Base-by-base conservation (phyloP, 75 land plant genomes). In the Selaginella moellendorffii region DNA sequence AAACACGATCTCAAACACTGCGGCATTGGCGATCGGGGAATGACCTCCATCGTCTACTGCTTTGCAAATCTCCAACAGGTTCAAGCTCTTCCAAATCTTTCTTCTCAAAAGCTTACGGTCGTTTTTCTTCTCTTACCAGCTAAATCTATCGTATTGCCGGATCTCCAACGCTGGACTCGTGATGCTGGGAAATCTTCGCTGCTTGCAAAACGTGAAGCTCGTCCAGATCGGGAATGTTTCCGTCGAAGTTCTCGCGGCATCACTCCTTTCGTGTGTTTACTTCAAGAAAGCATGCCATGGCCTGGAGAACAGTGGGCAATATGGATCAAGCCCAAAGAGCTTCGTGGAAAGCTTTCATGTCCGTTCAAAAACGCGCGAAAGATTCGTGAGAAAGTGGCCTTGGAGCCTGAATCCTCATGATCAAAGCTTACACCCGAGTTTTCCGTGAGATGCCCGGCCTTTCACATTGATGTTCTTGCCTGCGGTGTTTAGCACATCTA, bases 1-100 rank as follows among this genome's bases (percentile, higher is more conserved):
- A n/a, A n/a, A n/a, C n/a, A 89, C 27, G 99, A 95, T 66, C 56
- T 89, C 64, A 95, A 95, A 74, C 74, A 77, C 46, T 95, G 99
- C 71, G 26, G 63, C 19, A 68, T 95, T 27, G 67, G 74, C 56
- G 99, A 95, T 77, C 54, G 54, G 65, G 99, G 81, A 28, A 78
- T 89, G 69, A 31, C 81, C 54, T 68, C 80, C 2, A 72, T 93
- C 52, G 87, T 86, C 42, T 72, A 66, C 24, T 66, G 72, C 23
- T 89, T 81, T 28, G 78, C 77, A 31, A 83, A 82, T 65, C 81
- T 93, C 2, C 69, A 77, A 67, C 87, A 88, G 85, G 97, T 88
- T n/a, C n/a, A n/a, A n/a, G n/a, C n/a, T n/a, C n/a, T n/a, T n/a
- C n/a, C n/a, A n/a, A n/a, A n/a, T n/a, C n/a, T n/a, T n/a, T n/a